Evolutionary conservation across 768 basidiomycete species (phyloP).

Genomic region (Psilocybe subaeruginosa): DNA sequence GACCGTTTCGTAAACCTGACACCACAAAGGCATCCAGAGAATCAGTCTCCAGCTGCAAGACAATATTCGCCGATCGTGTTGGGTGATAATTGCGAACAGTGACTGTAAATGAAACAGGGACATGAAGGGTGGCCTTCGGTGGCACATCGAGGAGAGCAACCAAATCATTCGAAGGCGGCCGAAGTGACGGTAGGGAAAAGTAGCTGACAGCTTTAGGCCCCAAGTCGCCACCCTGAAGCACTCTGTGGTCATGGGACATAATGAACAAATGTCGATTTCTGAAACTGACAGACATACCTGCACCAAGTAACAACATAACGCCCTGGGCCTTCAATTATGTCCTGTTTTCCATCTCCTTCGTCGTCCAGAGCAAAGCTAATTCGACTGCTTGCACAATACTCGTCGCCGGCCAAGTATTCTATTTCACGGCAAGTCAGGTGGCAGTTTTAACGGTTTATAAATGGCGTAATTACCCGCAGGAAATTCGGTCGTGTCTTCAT

Average conservation of each 20-base stretch:
- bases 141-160: constrained; percentile 70
- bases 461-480: constrained; percentile 45
- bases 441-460: not conserved
- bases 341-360: constrained; percentile 29
- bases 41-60: constrained; percentile 74
- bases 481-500: constrained; percentile 38
- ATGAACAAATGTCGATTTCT: constrained; percentile 1
- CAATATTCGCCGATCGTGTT: constrained; percentile 66
- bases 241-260: constrained; percentile 35
- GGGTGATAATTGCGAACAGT: constrained; percentile 69
- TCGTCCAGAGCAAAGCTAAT: constrained; percentile 49
- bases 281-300: constrained; percentile 44
- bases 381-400: constrained; percentile 58
- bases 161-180: constrained; percentile 62
- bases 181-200: constrained; percentile 63
- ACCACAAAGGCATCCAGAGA: constrained; percentile 77
- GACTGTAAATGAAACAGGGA: constrained; percentile 55
- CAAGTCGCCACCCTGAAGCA: constrained; percentile 43
- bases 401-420: constrained; percentile 73
- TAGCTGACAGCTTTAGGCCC: constrained; percentile 50
- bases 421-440: not conserved
- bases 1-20: constrained; percentile 69
- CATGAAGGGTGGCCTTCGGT: constrained; percentile 64
- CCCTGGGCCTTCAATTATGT: constrained; percentile 52
- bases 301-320: constrained; percentile 66